These are phyloP conservation scores for Pestalotiopsis sp. DNA, from an alignment of 2,329 filamentous ascomycete genomes.

Conservation along the genomic window DNA sequence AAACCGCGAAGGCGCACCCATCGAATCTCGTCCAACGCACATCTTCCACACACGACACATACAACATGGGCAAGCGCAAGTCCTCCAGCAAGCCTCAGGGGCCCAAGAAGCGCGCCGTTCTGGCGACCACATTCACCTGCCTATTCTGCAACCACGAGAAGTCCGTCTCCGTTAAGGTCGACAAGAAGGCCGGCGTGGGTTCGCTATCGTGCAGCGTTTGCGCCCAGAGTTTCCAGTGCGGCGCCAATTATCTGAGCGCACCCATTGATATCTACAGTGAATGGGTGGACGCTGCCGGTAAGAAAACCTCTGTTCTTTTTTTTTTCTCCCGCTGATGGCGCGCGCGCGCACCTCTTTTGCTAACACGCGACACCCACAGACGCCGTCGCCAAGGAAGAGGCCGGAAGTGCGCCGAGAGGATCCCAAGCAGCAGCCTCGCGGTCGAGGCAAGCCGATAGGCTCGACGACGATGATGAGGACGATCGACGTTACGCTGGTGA, in stretches of 20 bases:
- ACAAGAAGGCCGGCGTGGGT: slow-evolving; percentile 89
- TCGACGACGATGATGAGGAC: slow-evolving; percentile 55
- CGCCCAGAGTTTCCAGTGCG: slow-evolving; percentile 89
- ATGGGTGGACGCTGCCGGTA: slow-evolving; percentile 88
- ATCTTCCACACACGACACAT: neutral
- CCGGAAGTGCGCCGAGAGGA: slow-evolving; percentile 16
- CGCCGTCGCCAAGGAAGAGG: slow-evolving; percentile 51
- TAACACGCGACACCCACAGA: slow-evolving; percentile 37
- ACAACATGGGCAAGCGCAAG: slow-evolving; percentile 81
- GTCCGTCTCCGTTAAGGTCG: slow-evolving; percentile 85
- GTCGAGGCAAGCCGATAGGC: slow-evolving; percentile 24
- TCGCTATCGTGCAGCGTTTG: slow-evolving; percentile 89
- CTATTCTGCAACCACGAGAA: slow-evolving; percentile 99
- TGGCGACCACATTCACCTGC: slow-evolving; percentile 88
- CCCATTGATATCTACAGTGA: slow-evolving; percentile 96
- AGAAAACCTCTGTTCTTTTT: slow-evolving; percentile 21
- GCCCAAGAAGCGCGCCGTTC: slow-evolving; percentile 77
- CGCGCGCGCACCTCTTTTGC: neutral
- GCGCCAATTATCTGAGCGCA: slow-evolving; percentile 89
- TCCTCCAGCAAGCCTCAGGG: slow-evolving; percentile 79
- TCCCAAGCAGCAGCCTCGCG: slow-evolving; percentile 15
- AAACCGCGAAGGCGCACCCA: no score
- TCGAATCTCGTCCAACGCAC: neutral
- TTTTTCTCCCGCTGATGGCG: neutral
- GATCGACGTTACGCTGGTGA: slow-evolving; percentile 55